These are phyloP conservation scores for Paramecium bursaria DNA, from an alignment of 73 alveolate genomes.

Conservation along the genomic window DNA sequence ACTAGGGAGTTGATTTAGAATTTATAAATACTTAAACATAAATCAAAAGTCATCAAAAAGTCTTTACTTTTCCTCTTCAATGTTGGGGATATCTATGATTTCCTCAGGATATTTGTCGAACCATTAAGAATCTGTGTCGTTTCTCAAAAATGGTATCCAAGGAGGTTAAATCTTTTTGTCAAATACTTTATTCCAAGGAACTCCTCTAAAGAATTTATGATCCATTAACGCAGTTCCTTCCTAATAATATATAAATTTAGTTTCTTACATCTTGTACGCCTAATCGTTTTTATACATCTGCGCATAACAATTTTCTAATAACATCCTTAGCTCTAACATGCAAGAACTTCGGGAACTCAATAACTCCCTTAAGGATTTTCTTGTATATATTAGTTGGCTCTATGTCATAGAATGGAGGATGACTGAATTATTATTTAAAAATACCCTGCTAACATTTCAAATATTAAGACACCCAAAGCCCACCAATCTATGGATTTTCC, in stretches of 20 bases:
- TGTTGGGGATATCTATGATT: constrained; percentile 24
- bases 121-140: constrained; percentile 58
- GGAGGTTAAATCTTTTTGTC: constrained; percentile 64
- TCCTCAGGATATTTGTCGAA: constrained; percentile 68
- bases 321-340: constrained; percentile 64
- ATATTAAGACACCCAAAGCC: constrained; percentile 85
- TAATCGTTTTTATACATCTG: constrained; percentile 55
- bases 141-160: constrained; percentile 65
- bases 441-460: constrained; percentile 84
- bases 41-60: constrained; percentile 57
- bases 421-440: constrained; percentile 39
- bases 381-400: constrained; percentile 73
- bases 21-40: not conserved
- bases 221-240: constrained; percentile 60
- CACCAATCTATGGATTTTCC: constrained; percentile 84
- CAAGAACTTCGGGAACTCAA: constrained; percentile 65
- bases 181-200: constrained; percentile 52
- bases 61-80: constrained; percentile 48
- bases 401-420: constrained; percentile 89
- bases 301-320: constrained; percentile 58
- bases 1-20: not conserved
- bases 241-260: not conserved
- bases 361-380: constrained; percentile 70
- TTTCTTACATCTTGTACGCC: constrained; percentile 68
- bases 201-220: constrained; percentile 67